Evolutionary conservation across 306 rosid genomes (phyloP).

Genomic region (Rosa rugosa): DNA sequence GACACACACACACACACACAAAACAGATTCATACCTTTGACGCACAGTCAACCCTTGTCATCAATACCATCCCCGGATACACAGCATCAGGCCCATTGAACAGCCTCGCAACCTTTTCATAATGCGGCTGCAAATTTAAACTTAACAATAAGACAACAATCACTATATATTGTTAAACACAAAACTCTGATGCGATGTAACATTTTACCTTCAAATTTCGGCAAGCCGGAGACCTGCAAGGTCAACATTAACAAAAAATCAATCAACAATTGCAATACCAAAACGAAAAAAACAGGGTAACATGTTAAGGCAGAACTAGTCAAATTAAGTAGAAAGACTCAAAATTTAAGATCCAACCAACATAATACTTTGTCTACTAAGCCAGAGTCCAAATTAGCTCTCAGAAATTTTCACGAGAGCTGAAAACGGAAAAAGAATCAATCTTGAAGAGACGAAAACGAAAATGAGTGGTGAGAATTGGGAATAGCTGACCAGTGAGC

Average conservation of each 20-base stretch:
- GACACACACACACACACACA: neutral
- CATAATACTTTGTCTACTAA: no score
- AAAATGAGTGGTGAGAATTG: neutral
- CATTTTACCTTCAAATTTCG: conserved; percentile 81
- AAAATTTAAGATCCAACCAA: neutral
- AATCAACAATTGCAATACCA: neutral
- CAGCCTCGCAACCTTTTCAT: conserved; percentile 93
- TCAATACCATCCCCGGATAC: conserved; percentile 81
- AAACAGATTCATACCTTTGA: conserved; percentile 48
- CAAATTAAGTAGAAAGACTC: neutral
- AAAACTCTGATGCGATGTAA: conserved; percentile 6
- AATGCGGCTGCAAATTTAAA: conserved; percentile 67
- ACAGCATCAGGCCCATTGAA: conserved; percentile 94
- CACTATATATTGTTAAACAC: neutral
- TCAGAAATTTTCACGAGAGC: neutral
- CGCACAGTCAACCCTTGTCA: conserved; percentile 98
- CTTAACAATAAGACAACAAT: conserved; percentile 20
- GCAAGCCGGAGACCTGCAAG: conserved; percentile 95
- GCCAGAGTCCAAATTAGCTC: neutral
- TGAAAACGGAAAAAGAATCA: neutral
- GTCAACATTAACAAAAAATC: conserved; percentile 13
- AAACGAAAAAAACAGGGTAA: neutral
- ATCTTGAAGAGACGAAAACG: neutral
- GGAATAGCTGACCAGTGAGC: conserved; percentile 71
- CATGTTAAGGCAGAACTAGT: neutral